Percentiles rank a stretch among this genome's conserved stretches.
Conservation (phyloP, 1,284 basidiomycete species). For the Cryptococcus sp. region DNA sequence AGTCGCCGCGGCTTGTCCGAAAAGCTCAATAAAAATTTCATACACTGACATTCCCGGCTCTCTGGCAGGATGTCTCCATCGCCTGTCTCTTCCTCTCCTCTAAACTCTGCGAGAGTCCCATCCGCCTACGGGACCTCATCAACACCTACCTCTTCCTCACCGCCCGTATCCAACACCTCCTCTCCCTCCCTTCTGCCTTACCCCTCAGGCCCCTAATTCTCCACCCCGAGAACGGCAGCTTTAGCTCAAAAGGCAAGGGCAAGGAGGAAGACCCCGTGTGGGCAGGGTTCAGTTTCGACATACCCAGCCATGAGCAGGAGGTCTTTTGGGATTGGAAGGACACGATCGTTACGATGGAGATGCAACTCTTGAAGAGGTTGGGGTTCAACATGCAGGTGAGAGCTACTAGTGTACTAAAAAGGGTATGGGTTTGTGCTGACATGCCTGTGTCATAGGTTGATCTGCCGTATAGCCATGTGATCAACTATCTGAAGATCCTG, state of each 20-base stretch:
- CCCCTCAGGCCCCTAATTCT: slow-evolving; percentile 7
- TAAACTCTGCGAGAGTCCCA: slow-evolving; percentile 90
- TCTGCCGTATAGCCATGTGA: slow-evolving; percentile 87
- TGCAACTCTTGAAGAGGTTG: slow-evolving; percentile 93
- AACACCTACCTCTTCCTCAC: slow-evolving; percentile 84
- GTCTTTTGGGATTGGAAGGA: slow-evolving; percentile 51
- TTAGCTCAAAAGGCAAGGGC: slow-evolving; percentile 13
- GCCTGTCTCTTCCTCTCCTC: slow-evolving; percentile 90
- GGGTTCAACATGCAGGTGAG: slow-evolving; percentile 69
- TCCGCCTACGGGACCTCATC: slow-evolving; percentile 88
- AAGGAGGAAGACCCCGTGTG: slow-evolving; percentile 27
- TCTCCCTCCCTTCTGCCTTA: slow-evolving; percentile 28
- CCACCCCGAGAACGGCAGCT: neutral
- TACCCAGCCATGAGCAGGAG: slow-evolving; percentile 43
- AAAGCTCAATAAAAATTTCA: too few species aligned
- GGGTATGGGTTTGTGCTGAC: slow-evolving; percentile 1
- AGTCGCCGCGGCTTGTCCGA: slow-evolving; percentile 36
- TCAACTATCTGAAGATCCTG: slow-evolving; percentile 91
- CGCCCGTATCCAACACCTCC: slow-evolving; percentile 39
- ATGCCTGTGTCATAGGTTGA: slow-evolving; percentile 61
- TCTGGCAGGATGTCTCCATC: slow-evolving; percentile 77
- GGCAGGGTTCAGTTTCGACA: slow-evolving; percentile 37
- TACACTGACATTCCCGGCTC: neutral
- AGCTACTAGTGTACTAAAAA: slow-evolving; percentile 18
- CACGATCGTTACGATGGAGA: slow-evolving; percentile 86